Base-by-base conservation (phyloP, 768 basidiomycete genomes). In the Boletus huronensis region DNA sequence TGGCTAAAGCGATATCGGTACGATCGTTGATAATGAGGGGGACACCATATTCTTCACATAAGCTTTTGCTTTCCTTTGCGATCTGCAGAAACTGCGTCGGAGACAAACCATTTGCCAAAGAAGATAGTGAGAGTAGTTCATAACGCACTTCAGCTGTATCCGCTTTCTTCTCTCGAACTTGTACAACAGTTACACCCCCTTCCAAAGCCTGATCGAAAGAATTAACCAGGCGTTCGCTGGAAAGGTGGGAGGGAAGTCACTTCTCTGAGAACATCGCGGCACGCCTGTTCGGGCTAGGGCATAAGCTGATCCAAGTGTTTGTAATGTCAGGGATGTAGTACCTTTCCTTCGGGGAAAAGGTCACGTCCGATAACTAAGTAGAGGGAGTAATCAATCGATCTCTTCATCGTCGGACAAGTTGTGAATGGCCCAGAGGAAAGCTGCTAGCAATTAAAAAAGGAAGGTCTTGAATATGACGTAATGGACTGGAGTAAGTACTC, bases 181-280 rank as follows among this genome's bases (percentile, higher is more conserved):
- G 95, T 5, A 97, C 91, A 44, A 95, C 65, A 1, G 92, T 93
- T 1, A 96, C 93, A 3, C 93, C 94, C 10, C 94, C 94, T 65
- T 82, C 74, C 16, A 96, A 74, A 2, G 93, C 79, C 91, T 93
- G 56, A 9, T 35, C 13, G 29, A 31, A 46, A 31, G 14, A 25
- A 23, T 58, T 29, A 58, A 21, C 19, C 6, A 19, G 17, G 52
- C 10, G 19, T 25, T 50, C n/a, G 19, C 19, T 48, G 32, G 26
- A 52, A 49, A 6, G 13, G 32, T 5, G 11, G 31, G 40, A 31
- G 17, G 19, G 8, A 6, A 55, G 21, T 60, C 58, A 89, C 90
- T 73, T 89, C 82, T 78, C 90, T 88, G 55, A 96, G 75, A 32
- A 79, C 84, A 62, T 87, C 76, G 41, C 81, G 75, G 73, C 90